Base-by-base conservation (phyloP, 208 protist genomes). In the Vickermania spadyakhi region DNA sequence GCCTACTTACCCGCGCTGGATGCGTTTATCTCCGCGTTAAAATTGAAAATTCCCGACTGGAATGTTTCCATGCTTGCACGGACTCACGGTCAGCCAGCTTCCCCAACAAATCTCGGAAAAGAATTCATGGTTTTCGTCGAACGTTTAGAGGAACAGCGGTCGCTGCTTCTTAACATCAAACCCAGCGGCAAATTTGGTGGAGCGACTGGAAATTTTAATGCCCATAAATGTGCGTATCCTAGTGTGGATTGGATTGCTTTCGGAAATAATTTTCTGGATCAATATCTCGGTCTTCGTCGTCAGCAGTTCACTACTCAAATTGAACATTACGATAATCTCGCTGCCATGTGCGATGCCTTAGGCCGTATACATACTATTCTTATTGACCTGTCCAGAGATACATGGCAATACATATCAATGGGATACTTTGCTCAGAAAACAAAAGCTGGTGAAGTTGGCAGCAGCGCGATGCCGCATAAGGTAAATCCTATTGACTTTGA, bases 401-500 rank as follows among this genome's bases (percentile, higher is more conserved):
- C 96, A 23, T 98, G 96, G 96, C 74, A 79, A 31, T 98, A 98
- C 77, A 95, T 98, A 23, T 93, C 91, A 2, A 65, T 96, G 57
- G 89, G 91, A 23, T 98, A 97, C 73, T 98, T 98, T 73, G 70
- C 82, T 30, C 96, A 98, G 67, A 90, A 85, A 66, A 77, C 95
- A 14, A 81, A 94, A 56, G 79, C 71, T 23, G 90, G 85, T 21
- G 96, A 98, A 64, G 86, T 98, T 28, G 96, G 96, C 26, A 97
- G 89, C 63, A 98, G 93, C 53, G 88, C 96, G 7, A 98, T 98
- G 96, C 96, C 96, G 27, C 96, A 98, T 70, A 98, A 98, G 76
- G 92, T 98, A 52, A 98, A 98, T 75, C 96, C 96, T 29, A 98
- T 98, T 59, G 96, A 98, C 77, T 98, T 98, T 82, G 96, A 98